A percentile compares a stretch with the other conserved stretches of the same genome.
Evolutionary conservation across 345 rosid species (phyloP).

Genomic region (Raphanus raphanistrum): DNA sequence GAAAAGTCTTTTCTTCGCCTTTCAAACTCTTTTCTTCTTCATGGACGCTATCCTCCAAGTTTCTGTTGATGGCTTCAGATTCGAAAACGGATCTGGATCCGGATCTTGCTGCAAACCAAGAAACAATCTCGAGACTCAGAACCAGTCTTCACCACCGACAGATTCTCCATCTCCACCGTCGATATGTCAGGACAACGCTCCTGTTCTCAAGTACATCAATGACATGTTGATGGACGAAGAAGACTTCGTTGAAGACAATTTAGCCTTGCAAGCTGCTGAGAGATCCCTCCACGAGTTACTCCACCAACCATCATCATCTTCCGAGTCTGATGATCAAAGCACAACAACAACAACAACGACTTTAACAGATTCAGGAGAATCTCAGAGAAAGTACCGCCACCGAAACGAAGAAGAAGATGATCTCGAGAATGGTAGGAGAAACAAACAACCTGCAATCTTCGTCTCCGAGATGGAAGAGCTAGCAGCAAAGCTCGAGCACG

Average conservation of each 20-base stretch:
- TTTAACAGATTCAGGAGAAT: background rate
- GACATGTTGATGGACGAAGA: constrained; percentile 1
- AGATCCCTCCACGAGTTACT: background rate
- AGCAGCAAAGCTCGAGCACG: background rate
- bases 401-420: background rate
- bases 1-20: background rate
- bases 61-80: background rate
- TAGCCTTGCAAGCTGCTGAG: background rate
- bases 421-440: background rate
- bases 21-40: background rate
- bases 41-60: background rate
- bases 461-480: background rate
- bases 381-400: background rate
- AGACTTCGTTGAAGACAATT: background rate
- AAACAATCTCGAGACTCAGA: background rate
- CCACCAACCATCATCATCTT: background rate
- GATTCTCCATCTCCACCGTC: background rate
- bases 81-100: background rate
- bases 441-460: background rate
- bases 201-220: background rate
- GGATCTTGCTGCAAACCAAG: background rate
- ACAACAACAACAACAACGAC: background rate
- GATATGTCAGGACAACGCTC: background rate
- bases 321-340: background rate
- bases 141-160: background rate